Evolutionary conservation across 1,139 yeast genomes (phyloP), one percentile per base, ranked within the genome.

Genomic region (Taphrina communis): DNA sequence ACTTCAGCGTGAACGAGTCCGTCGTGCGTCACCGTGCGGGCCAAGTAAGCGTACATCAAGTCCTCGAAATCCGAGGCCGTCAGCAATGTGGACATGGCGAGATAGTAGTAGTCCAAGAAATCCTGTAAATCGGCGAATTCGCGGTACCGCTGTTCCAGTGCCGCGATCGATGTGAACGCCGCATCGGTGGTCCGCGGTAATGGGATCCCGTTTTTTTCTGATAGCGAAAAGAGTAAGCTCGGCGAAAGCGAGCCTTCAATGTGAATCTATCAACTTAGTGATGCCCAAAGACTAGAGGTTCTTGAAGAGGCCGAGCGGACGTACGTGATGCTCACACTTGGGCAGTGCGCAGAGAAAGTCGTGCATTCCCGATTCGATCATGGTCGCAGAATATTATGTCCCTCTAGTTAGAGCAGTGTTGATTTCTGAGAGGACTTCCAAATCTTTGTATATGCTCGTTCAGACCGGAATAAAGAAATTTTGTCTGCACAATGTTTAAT

Each of bases 201-300:
- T 8, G 76, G 70, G 70, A 88, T 82, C 56, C 76, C 76, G 75
- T 87, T 85, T 78, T 87, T 82, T 72, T 80, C 74, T 0, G 93
- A 90, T 69, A 89, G 80, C 69, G 85, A 83, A 78, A 88, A 88
- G 68, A 89, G 79, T 46, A 89, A 80, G 50, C 83, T 83, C n/a
- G 94, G 94, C 72, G 88, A 89, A 69, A 89, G 78, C 46, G 94
- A 88, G 51, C 95, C 95, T 80, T 89, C 95, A 66, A 89, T 77
- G 77, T 89, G 95, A 70, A 89, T 84, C 75, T 89, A 94, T 14
- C 51, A 21, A 19, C 3, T 38, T 19, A 38, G 60, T 38, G 19
- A 1, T 17, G 8, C 50, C 17, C 17, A 17, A 17, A 50, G n/a
- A 35, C 39, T 56, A 31, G 9, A 12, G 14, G 42, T 9, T 9